These are phyloP conservation scores for Pseudozyma flocculosa DNA, from an alignment of 1,284 basidiomycete species.

Conservation along the genomic window DNA sequence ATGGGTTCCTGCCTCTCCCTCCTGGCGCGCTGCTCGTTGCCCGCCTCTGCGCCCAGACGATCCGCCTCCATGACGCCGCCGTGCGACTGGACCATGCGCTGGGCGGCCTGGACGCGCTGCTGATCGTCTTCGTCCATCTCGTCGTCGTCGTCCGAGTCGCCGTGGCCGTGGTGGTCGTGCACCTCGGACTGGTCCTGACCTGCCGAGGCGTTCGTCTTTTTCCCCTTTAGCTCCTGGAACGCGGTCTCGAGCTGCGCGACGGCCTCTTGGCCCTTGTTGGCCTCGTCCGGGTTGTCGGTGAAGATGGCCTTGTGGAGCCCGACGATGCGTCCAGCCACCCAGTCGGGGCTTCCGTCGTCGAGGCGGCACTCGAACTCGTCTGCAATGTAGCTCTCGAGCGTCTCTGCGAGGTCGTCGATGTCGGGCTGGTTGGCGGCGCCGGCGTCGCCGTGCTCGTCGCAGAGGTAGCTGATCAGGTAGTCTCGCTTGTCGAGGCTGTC, in stretches of 20 bases:
- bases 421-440: conserved; percentile 38
- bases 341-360: conserved; percentile 47
- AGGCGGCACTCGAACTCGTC: conserved; percentile 53
- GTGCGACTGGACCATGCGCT: conserved; percentile 19
- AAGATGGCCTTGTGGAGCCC: conserved; percentile 42
- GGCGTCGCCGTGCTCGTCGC: conserved; percentile 45
- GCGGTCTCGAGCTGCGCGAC: conserved; percentile 41
- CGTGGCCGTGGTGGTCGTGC: conserved; percentile 20
- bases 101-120: conserved; percentile 9
- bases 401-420: conserved; percentile 50
- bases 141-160: conserved; percentile 22
- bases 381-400: conserved; percentile 47
- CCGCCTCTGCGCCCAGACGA: conserved; percentile 14
- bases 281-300: conserved; percentile 16
- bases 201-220: conserved; percentile 20
- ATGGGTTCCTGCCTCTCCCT: conserved; percentile 25
- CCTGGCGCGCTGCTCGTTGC: conserved; percentile 18
- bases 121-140: conserved; percentile 19
- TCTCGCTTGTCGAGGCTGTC: conserved; percentile 50
- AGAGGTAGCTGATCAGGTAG: conserved; percentile 49
- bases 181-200: not conserved
- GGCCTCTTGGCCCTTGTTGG: conserved; percentile 18
- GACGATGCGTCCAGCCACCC: conserved; percentile 44
- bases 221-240: conserved; percentile 28
- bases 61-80: conserved; percentile 29